Evolutionary conservation across 75 land plant species (phyloP).

Genomic region (Pinus taeda): DNA sequence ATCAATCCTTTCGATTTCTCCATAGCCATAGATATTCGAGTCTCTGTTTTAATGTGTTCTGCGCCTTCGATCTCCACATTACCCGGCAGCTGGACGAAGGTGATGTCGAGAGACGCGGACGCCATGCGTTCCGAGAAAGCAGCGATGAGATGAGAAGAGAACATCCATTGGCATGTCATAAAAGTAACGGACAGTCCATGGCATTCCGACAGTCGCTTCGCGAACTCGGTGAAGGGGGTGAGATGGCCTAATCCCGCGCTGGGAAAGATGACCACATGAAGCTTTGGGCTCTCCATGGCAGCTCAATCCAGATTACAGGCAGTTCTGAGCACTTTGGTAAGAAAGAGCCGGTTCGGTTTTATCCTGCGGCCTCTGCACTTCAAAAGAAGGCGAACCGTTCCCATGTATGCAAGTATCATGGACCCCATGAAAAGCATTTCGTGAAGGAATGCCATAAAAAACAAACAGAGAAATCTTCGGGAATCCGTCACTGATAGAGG

Average conservation of each 20-base stretch:
- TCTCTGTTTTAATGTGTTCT: background rate
- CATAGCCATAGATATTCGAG: background rate
- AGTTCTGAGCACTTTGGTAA: too few relatives aligned
- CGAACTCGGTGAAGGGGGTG: conserved; percentile 50
- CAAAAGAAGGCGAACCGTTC: too few relatives aligned
- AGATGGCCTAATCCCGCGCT: conserved; percentile 59
- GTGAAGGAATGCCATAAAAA: too few relatives aligned
- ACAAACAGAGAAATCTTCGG: too few relatives aligned
- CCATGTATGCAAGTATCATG: too few relatives aligned
- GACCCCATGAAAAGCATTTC: too few relatives aligned
- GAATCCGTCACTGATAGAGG: too few relatives aligned
- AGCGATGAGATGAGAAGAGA: background rate
- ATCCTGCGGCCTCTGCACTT: too few relatives aligned
- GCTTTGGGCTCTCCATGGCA: background rate
- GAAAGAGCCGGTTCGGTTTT: too few relatives aligned
- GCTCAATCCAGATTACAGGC: too few relatives aligned
- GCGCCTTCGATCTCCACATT: background rate
- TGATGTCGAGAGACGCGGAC: background rate
- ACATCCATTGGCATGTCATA: background rate
- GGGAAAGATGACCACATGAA: conserved; percentile 36
- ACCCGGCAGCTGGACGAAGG: too few relatives aligned
- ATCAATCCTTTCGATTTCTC: background rate
- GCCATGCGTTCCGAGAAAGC: background rate
- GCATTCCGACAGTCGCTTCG: conserved; percentile 33
- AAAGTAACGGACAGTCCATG: conserved; percentile 31